Evolutionary conservation across 768 basidiomycete species (phyloP).

Genomic region (Mycena epipterygia): DNA sequence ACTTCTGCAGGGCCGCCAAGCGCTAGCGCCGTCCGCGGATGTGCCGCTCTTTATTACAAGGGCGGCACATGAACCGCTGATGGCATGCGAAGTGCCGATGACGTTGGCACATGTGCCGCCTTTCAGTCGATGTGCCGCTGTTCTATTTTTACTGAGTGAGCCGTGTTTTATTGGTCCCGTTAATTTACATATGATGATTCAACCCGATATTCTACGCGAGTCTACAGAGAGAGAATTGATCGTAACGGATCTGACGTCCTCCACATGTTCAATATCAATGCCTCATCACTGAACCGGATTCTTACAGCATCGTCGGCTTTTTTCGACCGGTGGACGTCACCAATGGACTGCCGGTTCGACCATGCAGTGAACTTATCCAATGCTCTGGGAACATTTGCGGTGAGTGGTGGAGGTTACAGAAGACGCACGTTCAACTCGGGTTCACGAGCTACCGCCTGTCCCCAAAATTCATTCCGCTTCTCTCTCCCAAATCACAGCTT

Average conservation of each 20-base stretch:
- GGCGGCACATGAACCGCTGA: too few relatives aligned
- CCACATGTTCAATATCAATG: constrained; percentile 16
- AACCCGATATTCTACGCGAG: too few relatives aligned
- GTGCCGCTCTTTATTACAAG: too few relatives aligned
- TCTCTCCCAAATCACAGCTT: too few relatives aligned
- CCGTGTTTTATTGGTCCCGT: constrained; percentile 8
- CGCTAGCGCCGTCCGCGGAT: too few relatives aligned
- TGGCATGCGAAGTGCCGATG: not conserved
- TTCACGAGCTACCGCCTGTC: too few relatives aligned
- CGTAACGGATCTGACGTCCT: not conserved
- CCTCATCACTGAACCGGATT: constrained; percentile 8
- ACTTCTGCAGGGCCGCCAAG: too few relatives aligned
- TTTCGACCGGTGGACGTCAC: constrained; percentile 6
- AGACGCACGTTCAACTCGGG: too few relatives aligned
- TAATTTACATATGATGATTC: constrained; percentile 1
- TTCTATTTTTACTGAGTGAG: constrained; percentile 9
- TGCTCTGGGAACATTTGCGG: not conserved
- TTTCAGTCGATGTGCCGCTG: constrained; percentile 2
- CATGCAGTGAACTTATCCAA: not conserved
- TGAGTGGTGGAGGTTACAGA: constrained; percentile 10
- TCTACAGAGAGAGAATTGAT: constrained; percentile 1
- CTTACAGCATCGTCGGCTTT: constrained; percentile 7
- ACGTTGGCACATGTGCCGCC: not conserved
- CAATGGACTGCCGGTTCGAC: constrained; percentile 10
- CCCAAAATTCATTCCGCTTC: too few relatives aligned